Base-by-base conservation (phyloP, 106 monocot species). In the Allium sativum region DNA sequence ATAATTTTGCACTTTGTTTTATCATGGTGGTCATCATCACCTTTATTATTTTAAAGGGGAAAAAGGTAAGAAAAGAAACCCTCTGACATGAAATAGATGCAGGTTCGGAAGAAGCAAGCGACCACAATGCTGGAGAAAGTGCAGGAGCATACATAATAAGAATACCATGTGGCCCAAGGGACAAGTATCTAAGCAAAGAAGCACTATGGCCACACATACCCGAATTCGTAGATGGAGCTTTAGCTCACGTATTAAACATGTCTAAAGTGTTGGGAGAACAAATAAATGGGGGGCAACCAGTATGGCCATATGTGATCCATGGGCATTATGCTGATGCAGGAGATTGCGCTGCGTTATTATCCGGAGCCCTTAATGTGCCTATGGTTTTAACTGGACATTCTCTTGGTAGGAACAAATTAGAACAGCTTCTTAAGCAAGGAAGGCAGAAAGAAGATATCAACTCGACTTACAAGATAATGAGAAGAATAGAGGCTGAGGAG, bases 371-470 rank as follows among this genome's bases (percentile, higher is more conserved):
- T 47, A 92, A 87, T 67, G 92, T 92, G 12, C 92, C 92, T 6
- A 92, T 92, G 92, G 92, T 92, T 43, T 79, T 92, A n/a, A 92
- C 92, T 1, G 87, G 87, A 12, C 92, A 92, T 48, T 92, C 92
- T 11, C 74, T 92, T 40, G 92, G 92, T 44, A 75, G 92, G 71
- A 92, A 92, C 74, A 92, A 92, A 59, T 59, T 92, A 22, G 87
- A 92, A 41, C 92, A 92, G 63, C 84, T 92, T 43, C 73, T 87
- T 10, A 92, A 87, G 60, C 92, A 87, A 65, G 92, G 87, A 10
- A 51, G 92, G 3, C 84, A 84, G 62, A 84, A 76, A 74, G 84
- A 92, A 69, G 92, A 92, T 53, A 92, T 92, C 12, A 81, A 92
- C 53, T 59, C 81, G 12, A 92, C 92, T 7, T 92, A 92, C 45